Evolutionary conservation across 306 rosid species (phyloP).

Genomic region (Quillaja saponaria): DNA sequence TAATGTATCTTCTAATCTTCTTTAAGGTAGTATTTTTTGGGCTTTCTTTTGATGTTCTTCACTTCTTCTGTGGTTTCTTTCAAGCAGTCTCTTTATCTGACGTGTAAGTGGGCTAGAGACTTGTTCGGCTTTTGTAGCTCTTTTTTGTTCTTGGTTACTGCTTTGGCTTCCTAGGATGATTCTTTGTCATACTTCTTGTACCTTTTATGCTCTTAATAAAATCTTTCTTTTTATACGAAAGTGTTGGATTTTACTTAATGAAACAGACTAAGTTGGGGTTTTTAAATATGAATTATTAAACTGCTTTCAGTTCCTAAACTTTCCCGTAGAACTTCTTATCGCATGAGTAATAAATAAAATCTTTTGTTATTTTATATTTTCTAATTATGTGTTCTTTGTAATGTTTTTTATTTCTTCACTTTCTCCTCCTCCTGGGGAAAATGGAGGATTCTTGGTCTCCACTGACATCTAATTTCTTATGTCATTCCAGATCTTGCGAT

Average conservation of each 20-base stretch:
- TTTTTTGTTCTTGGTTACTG: too few relatives aligned
- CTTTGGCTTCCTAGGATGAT: too few relatives aligned
- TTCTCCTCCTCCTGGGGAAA: slow-evolving; percentile 8
- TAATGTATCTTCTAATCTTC: too few relatives aligned
- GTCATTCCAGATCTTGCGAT: slow-evolving; percentile 80
- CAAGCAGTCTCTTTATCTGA: too few relatives aligned
- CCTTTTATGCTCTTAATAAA: too few relatives aligned
- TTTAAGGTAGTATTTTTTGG: too few relatives aligned
- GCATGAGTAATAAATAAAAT: background rate
- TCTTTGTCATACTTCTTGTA: too few relatives aligned
- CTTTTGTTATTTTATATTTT: background rate
- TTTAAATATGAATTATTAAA: slow-evolving; percentile 17
- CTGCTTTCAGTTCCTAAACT: slow-evolving; percentile 8
- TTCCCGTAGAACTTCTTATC: slow-evolving; percentile 16
- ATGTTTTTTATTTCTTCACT: slow-evolving; percentile 10
- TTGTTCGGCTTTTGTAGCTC: too few relatives aligned
- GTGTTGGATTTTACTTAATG: background rate
- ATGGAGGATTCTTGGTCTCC: slow-evolving; percentile 14
- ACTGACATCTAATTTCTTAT: slow-evolving; percentile 19
- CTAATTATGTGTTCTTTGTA: background rate
- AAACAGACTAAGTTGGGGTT: background rate
- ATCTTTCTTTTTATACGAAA: too few relatives aligned
- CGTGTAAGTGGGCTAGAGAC: too few relatives aligned
- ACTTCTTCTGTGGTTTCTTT: too few relatives aligned
- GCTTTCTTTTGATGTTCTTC: too few relatives aligned